phyloP scores from a whole-genome alignment of 2,329 filamentous ascomycete genomes.

The Exophiala spinifera region DNA sequence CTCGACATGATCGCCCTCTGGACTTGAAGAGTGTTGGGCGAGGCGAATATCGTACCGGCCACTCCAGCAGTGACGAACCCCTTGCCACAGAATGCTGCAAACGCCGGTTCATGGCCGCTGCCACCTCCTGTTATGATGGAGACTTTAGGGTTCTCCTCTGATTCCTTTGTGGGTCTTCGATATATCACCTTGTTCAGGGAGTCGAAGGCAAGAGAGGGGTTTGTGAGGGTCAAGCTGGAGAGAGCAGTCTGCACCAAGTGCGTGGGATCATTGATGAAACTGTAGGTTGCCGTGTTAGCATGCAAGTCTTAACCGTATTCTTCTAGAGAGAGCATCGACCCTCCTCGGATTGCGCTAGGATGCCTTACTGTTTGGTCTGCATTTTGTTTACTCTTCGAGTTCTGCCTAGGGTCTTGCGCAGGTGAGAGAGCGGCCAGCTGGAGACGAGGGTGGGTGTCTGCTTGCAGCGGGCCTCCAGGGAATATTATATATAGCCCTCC shows the following conservation, averaged over 20 bases:
- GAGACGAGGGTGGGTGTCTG: background rate
- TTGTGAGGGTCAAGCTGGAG: conserved; percentile 72
- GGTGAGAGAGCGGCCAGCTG: background rate
- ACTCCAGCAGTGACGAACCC: conserved; percentile 79
- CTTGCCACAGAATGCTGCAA: conserved; percentile 77
- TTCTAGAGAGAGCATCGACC: too few species aligned
- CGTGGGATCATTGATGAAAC: conserved; percentile 38
- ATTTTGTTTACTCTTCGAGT: background rate
- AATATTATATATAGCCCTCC: background rate
- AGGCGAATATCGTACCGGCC: conserved; percentile 83
- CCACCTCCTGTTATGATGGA: conserved; percentile 86
- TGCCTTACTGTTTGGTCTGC: background rate
- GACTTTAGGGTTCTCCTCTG: conserved; percentile 58
- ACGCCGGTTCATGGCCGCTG: conserved; percentile 68
- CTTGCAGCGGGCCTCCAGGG: background rate
- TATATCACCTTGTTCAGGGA: conserved; percentile 79
- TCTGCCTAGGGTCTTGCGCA: background rate
- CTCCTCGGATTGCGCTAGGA: background rate
- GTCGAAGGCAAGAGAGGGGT: conserved; percentile 79
- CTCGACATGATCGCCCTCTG: conserved; percentile 69
- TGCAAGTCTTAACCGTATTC: background rate
- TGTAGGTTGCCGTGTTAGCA: background rate
- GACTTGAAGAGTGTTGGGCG: conserved; percentile 77
- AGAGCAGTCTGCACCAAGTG: conserved; percentile 76
- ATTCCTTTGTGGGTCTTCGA: conserved; percentile 55